A percentile compares a stretch with the other conserved stretches of the same genome.
Evolutionary conservation across 257 asterid genomes (phyloP).

Genomic region (Solanum paucissectum): DNA sequence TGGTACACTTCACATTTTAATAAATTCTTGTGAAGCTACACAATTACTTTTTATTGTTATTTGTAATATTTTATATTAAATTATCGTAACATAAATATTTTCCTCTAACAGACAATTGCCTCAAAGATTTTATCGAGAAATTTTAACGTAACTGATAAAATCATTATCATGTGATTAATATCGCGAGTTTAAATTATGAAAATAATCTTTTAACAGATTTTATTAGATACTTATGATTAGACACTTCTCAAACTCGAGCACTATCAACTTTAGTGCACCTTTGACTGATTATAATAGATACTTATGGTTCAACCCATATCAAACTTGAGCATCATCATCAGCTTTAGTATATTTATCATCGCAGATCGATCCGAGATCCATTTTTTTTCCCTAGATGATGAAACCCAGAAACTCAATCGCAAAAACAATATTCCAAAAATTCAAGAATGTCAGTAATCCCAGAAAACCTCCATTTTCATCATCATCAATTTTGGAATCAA

Average conservation of each 20-base stretch:
- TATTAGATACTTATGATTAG: background rate
- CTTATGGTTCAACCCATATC: too few species aligned
- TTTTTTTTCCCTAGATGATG: background rate
- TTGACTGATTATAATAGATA: too few species aligned
- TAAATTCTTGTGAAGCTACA: too few species aligned
- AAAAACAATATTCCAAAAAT: background rate
- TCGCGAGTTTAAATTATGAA: fast-evolving
- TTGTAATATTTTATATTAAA: too few species aligned
- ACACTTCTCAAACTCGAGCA: background rate
- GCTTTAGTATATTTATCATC: background rate
- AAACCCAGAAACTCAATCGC: background rate
- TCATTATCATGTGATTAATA: too few species aligned
- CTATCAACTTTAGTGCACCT: background rate
- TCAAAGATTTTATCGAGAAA: too few species aligned
- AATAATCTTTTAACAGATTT: fast-evolving
- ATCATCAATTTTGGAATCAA: background rate
- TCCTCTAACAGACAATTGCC: too few species aligned
- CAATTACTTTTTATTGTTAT: background rate
- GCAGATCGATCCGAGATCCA: background rate
- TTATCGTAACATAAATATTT: too few species aligned
- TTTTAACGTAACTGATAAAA: fast-evolving
- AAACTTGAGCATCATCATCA: too few species aligned
- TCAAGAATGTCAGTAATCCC: background rate
- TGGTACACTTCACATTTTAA: too few species aligned
- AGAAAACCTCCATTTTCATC: constrained; percentile 6